Percentiles rank a stretch among this genome's conserved stretches.
Conservation (phyloP, 345 rosid species). For the Lepidium didymum region DNA sequence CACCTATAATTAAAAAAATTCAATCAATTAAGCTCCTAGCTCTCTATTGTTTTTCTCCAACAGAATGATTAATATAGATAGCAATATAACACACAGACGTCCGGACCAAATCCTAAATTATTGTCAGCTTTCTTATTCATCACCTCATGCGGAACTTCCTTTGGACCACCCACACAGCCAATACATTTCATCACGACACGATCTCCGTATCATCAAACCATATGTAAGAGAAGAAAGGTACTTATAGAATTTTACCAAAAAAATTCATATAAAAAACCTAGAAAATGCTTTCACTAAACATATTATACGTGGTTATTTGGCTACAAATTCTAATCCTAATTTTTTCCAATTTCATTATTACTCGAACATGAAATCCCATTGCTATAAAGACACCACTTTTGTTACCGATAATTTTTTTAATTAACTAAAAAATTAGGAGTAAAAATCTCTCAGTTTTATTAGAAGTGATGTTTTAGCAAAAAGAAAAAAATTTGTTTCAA, state of each 20-base stretch:
- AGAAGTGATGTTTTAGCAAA: too few relatives aligned
- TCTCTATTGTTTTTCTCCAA: not conserved
- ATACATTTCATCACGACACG: not conserved
- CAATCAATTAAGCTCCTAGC: not conserved
- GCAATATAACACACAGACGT: not conserved
- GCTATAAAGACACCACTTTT: not conserved
- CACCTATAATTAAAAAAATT: not conserved
- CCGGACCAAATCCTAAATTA: conserved; percentile 11
- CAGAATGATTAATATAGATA: not conserved
- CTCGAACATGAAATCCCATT: not conserved
- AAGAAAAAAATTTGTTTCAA: too few relatives aligned
- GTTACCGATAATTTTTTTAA: not conserved
- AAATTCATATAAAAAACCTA: not conserved
- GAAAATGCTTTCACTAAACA: not conserved
- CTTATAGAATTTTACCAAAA: not conserved
- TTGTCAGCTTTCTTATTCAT: conserved; percentile 4
- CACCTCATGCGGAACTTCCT: conserved; percentile 16
- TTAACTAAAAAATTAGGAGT: not conserved
- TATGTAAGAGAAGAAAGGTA: not conserved
- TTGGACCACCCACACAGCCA: conserved; percentile 21
- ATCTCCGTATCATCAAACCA: not conserved
- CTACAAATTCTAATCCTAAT: not conserved
- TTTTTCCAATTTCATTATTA: not conserved
- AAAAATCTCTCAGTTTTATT: too few relatives aligned
- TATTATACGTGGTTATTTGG: not conserved